These are phyloP conservation scores for Cicer yamashitae DNA, from an alignment of 306 rosid genomes.

Conservation along the genomic window DNA sequence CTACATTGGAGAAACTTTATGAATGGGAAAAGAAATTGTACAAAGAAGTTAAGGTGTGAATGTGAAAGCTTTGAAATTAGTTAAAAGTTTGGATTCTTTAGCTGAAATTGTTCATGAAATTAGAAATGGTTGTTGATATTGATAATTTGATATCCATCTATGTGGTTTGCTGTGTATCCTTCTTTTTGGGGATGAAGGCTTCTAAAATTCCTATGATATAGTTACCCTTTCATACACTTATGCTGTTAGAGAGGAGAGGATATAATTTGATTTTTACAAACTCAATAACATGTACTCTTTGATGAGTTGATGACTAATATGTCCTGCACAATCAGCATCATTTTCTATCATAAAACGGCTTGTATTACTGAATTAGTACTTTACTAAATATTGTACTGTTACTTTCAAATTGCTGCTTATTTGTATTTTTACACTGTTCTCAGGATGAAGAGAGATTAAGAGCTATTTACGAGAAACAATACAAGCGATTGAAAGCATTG, in stretches of 20 bases:
- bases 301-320: constrained; percentile 34
- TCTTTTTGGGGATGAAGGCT: not conserved
- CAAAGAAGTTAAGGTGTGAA: constrained; percentile 90
- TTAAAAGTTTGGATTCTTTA: constrained; percentile 8
- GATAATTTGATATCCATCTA: constrained; percentile 24
- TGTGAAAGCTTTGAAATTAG: constrained; percentile 18
- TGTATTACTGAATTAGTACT: not conserved
- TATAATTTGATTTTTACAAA: constrained; percentile 25
- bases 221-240: constrained; percentile 9
- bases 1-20: constrained; percentile 85
- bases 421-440: constrained; percentile 41
- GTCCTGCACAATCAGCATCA: constrained; percentile 20
- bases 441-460: constrained; percentile 96
- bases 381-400: constrained; percentile 20
- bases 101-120: constrained; percentile 29
- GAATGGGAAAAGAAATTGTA: constrained; percentile 94
- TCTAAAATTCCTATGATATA: constrained; percentile 8
- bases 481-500: constrained; percentile 79
- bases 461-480: constrained; percentile 72
- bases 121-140: constrained; percentile 17
- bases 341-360: constrained; percentile 17
- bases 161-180: constrained; percentile 27
- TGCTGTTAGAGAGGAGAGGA: constrained; percentile 15
- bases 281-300: constrained; percentile 18
- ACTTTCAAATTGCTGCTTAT: constrained; percentile 34